Conservation (phyloP, 495 filamentous ascomycete genomes). For the Parachaetomium inaequale region DNA sequence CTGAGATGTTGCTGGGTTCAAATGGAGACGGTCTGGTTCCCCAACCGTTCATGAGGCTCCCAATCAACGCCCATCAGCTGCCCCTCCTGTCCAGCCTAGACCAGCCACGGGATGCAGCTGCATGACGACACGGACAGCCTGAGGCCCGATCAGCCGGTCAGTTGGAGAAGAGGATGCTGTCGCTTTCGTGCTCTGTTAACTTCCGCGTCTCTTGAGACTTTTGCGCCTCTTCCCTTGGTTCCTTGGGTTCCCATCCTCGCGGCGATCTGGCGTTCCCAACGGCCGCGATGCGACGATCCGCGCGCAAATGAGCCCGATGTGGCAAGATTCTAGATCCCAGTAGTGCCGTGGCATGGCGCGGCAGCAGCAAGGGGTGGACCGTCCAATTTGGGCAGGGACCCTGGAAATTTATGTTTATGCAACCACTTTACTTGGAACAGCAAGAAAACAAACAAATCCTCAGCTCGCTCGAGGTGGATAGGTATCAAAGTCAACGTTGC, state of each 20-base stretch:
- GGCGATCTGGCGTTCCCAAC: not conserved
- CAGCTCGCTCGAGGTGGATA: too few relatives aligned
- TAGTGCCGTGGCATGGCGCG: not conserved
- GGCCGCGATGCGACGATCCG: not conserved
- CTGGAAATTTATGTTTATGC: not conserved
- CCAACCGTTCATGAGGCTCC: not conserved
- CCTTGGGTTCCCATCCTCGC: not conserved
- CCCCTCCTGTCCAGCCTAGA: not conserved
- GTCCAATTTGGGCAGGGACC: not conserved
- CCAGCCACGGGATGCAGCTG: not conserved
- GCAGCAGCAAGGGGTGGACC: not conserved
- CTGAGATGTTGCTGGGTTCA: not conserved
- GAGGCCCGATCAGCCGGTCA: too few relatives aligned
- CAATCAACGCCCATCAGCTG: not conserved
- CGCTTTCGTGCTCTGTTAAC: too few relatives aligned
- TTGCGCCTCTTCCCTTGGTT: not conserved
- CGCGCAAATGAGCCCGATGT: slow-evolving; percentile 1
- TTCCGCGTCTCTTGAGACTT: not conserved
- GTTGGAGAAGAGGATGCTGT: too few relatives aligned
- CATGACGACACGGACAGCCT: not conserved
- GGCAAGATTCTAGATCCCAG: slow-evolving; percentile 1
- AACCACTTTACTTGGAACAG: not conserved
- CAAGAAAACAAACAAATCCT: too few relatives aligned
- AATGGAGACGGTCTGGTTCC: not conserved
- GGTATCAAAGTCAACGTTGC: not conserved